phyloP scores from a whole-genome alignment of 2,329 filamentous ascomycete species.

The Sphaerulina musiva region DNA sequence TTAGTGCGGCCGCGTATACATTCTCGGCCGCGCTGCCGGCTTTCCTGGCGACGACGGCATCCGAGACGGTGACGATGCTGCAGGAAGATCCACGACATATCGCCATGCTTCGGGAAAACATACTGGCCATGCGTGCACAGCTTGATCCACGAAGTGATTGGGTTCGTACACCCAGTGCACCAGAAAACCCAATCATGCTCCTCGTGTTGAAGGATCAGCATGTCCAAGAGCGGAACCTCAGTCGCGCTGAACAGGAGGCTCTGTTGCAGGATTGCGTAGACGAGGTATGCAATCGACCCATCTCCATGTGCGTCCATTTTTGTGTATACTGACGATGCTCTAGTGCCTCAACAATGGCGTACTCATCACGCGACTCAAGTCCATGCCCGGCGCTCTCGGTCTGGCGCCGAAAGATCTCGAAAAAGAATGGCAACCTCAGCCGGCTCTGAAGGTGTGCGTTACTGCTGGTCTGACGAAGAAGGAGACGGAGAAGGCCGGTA shows the following conservation, averaged over 20 bases:
- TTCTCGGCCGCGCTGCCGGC: constrained; percentile 93
- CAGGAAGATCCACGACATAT: constrained; percentile 83
- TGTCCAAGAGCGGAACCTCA: constrained; percentile 61
- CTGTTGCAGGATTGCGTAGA: constrained; percentile 89
- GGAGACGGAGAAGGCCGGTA: constrained; percentile 90
- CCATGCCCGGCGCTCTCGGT: constrained; percentile 55
- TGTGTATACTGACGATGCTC: constrained; percentile 9
- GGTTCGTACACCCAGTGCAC: constrained; percentile 72
- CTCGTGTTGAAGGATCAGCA: constrained; percentile 79
- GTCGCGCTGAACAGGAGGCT: constrained; percentile 66
- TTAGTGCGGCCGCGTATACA: constrained; percentile 86
- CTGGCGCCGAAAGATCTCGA: constrained; percentile 58
- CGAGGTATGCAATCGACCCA: constrained; percentile 59
- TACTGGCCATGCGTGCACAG: constrained; percentile 75
- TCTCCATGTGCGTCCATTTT: neutral
- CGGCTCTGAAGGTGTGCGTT: constrained; percentile 85
- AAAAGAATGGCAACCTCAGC: constrained; percentile 58
- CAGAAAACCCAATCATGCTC: constrained; percentile 82
- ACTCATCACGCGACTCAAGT: constrained; percentile 80
- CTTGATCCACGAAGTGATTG: constrained; percentile 91
- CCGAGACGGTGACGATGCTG: constrained; percentile 78
- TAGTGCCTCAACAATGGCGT: constrained; percentile 82
- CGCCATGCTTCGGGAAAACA: constrained; percentile 73
- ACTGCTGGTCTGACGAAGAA: constrained; percentile 84
- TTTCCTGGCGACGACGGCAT: constrained; percentile 89